Evolutionary conservation across 768 basidiomycete species (phyloP).

Genomic region (Coprinopsis cinerea): DNA sequence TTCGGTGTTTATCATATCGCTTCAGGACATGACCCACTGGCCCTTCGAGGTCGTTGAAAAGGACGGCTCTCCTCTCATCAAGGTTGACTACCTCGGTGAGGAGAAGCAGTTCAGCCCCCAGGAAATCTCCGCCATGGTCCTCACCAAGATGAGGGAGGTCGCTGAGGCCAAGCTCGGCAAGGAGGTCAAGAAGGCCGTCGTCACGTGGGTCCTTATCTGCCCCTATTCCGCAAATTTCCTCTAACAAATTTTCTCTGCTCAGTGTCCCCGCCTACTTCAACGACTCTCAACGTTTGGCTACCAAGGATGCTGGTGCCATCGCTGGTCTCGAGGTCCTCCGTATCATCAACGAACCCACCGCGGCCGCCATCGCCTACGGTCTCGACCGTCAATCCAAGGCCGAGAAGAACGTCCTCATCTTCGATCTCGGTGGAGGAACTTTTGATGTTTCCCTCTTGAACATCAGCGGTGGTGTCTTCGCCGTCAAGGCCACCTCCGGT

Average conservation of each 20-base stretch:
- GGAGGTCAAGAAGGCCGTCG: conserved; percentile 96
- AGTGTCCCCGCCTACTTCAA: conserved; percentile 99
- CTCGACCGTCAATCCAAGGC: conserved; percentile 90
- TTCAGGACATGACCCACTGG: conserved; percentile 92
- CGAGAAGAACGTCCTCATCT: conserved; percentile 98
- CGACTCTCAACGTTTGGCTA: conserved; percentile 98
- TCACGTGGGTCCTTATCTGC: conserved; percentile 63
- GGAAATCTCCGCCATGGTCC: conserved; percentile 99
- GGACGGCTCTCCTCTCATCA: conserved; percentile 95
- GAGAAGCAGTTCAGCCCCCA: conserved; percentile 96
- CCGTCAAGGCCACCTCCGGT: conserved; percentile 98
- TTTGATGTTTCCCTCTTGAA: conserved; percentile 99
- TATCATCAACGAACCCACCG: conserved; percentile 99
- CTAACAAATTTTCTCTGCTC: conserved; percentile 9
- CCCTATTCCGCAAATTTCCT: conserved; percentile 1
- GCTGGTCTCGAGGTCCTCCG: conserved; percentile 98
- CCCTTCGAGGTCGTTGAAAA: conserved; percentile 96
- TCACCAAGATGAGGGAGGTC: conserved; percentile 99
- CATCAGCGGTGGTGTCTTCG: conserved; percentile 97
- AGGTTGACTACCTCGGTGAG: conserved; percentile 92
- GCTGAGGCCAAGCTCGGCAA: conserved; percentile 99
- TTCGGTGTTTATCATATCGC: conserved; percentile 12
- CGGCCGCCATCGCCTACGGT: conserved; percentile 98
- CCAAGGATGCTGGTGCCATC: conserved; percentile 98
- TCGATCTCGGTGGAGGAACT: conserved; percentile 99